These are phyloP conservation scores for Nigrospora sphaerica DNA, from an alignment of 2,329 filamentous ascomycete species.

Conservation along the genomic window DNA sequence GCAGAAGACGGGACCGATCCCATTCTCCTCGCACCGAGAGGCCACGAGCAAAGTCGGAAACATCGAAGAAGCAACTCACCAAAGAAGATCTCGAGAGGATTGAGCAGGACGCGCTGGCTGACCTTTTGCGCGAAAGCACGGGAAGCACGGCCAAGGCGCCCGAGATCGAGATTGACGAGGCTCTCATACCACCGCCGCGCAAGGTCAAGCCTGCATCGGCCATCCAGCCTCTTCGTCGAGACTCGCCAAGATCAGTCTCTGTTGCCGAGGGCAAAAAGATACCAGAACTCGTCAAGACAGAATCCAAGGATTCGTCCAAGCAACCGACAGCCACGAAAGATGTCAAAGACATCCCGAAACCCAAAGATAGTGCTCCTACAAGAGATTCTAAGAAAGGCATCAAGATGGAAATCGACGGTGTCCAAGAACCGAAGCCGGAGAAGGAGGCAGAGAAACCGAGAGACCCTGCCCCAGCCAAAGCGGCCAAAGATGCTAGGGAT, in stretches of 20 bases:
- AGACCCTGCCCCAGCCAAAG: constrained; percentile 13
- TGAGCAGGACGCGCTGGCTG: constrained; percentile 50
- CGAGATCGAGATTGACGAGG: constrained; percentile 50
- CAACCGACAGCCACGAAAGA: constrained; percentile 8
- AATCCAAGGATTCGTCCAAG: constrained; percentile 19
- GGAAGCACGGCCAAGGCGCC: constrained; percentile 39
- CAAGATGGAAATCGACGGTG: constrained; percentile 5
- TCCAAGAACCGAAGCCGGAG: constrained; percentile 10
- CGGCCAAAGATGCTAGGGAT: constrained; percentile 9
- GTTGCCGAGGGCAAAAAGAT: constrained; percentile 31
- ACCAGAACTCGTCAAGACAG: constrained; percentile 20
- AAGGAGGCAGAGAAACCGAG: constrained; percentile 13
- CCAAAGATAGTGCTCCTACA: constrained; percentile 8
- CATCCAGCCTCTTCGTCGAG: constrained; percentile 47
- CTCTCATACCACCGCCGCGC: constrained; percentile 47
- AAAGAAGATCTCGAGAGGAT: constrained; percentile 51
- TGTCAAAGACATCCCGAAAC: constrained; percentile 13
- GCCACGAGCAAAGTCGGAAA: constrained; percentile 29
- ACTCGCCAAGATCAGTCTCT: constrained; percentile 29
- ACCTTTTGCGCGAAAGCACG: constrained; percentile 53
- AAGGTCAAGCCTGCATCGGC: constrained; percentile 47
- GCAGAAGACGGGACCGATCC: constrained; percentile 22
- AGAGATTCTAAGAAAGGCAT: neutral
- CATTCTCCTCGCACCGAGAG: constrained; percentile 25
- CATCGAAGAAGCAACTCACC: constrained; percentile 46